Conservation (phyloP, 345 rosid species). For the Erucastrum elatum region DNA sequence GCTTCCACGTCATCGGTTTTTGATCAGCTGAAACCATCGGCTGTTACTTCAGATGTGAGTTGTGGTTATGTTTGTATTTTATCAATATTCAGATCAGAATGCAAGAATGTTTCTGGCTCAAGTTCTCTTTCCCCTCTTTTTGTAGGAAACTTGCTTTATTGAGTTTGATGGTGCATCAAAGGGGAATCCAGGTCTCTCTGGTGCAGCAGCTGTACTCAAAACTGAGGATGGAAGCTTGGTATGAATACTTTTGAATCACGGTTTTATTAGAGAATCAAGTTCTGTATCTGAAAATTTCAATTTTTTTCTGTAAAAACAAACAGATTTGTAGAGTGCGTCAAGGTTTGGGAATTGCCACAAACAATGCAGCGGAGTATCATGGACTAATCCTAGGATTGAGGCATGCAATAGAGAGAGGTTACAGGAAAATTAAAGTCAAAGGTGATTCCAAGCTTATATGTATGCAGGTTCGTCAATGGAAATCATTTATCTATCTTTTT, state of each 20-base stretch:
- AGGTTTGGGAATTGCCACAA: constrained; percentile 75
- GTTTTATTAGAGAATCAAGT: neutral
- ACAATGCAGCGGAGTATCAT: constrained; percentile 87
- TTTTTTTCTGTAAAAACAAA: constrained; percentile 11
- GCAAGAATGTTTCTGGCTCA: neutral
- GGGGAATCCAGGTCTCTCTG: constrained; percentile 94
- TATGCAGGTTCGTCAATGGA: constrained; percentile 64
- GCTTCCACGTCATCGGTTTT: constrained; percentile 23
- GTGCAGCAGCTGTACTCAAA: constrained; percentile 87
- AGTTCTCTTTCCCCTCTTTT: constrained; percentile 4
- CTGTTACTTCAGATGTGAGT: constrained; percentile 25
- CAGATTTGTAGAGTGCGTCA: constrained; percentile 81
- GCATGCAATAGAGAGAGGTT: constrained; percentile 76
- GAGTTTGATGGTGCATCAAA: constrained; percentile 94
- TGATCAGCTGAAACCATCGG: constrained; percentile 40
- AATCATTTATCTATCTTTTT: no score
- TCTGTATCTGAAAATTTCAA: constrained; percentile 1
- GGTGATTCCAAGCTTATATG: constrained; percentile 95
- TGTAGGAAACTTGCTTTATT: constrained; percentile 66
- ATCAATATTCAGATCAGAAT: no score
- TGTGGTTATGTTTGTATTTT: constrained; percentile 13
- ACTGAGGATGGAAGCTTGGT: constrained; percentile 70
- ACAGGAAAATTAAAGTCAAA: constrained; percentile 51
- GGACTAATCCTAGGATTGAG: constrained; percentile 77
- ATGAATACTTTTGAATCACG: constrained; percentile 27